A percentile compares a stretch with the other conserved stretches of the same genome.
Conservation (phyloP, 352 stramenopile species). For the Phytophthora sp. region DNA sequence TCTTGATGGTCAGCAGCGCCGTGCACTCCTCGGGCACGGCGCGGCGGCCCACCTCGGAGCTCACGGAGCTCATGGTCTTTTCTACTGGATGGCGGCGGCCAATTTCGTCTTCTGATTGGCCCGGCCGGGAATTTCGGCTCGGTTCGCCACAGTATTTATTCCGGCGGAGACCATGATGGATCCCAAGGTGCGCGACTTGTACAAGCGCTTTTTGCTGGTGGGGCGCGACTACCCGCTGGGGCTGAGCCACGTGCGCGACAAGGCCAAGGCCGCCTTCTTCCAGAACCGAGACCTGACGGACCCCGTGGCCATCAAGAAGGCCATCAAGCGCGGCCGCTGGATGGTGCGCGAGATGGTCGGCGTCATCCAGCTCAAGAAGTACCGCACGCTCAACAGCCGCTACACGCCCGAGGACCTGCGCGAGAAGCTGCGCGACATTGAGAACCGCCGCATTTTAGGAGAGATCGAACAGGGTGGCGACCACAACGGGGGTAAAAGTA, state of each 20-base stretch:
- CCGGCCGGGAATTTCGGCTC: too few relatives aligned
- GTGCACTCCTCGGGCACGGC: conserved; percentile 67
- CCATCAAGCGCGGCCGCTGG: conserved; percentile 93
- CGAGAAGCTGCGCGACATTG: conserved; percentile 60
- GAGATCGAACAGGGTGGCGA: conserved; percentile 1
- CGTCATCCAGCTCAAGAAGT: conserved; percentile 98
- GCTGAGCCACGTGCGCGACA: conserved; percentile 90
- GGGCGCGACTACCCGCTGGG: conserved; percentile 95
- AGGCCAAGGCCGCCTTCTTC: conserved; percentile 92
- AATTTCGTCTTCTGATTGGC: conserved; percentile 18
- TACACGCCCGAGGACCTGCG: conserved; percentile 89
- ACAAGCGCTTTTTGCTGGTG: conserved; percentile 95
- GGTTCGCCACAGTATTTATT: too few relatives aligned
- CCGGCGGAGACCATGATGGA: conserved; percentile 70
- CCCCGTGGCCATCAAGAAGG: conserved; percentile 87
- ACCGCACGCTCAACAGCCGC: conserved; percentile 93
- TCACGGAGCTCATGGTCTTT: conserved; percentile 21
- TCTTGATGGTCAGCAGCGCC: conserved; percentile 75
- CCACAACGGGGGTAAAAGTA: too few relatives aligned
- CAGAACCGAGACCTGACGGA: conserved; percentile 82
- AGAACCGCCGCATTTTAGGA: conserved; percentile 38
- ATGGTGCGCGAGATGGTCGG: conserved; percentile 96
- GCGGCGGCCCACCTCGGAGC: conserved; percentile 13
- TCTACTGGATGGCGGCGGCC: background rate
- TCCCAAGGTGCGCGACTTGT: conserved; percentile 94